Evolutionary conservation across 306 rosid genomes (phyloP).

Genomic region (Prunus mongolica): DNA sequence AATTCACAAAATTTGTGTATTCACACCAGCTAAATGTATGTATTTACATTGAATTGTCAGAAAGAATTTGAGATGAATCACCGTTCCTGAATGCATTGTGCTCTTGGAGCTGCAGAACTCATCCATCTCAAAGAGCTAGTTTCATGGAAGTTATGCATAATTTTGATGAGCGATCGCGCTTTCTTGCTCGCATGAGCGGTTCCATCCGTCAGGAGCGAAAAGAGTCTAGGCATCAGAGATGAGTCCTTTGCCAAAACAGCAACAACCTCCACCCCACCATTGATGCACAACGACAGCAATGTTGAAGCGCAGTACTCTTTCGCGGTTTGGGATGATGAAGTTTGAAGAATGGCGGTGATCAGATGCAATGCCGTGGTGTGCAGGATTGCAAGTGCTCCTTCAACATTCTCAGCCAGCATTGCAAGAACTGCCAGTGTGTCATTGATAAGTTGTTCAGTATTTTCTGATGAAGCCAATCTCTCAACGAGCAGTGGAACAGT

Average conservation of each 20-base stretch:
- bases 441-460: constrained; percentile 31
- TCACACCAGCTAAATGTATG: neutral
- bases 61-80: constrained; percentile 2
- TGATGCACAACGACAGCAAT: constrained; percentile 52
- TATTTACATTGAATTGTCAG: constrained; percentile 1
- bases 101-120: constrained; percentile 27
- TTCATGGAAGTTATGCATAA: constrained; percentile 55
- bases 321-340: constrained; percentile 19
- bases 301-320: constrained; percentile 65
- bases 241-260: constrained; percentile 43
- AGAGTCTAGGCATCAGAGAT: constrained; percentile 50
- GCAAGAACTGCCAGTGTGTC: constrained; percentile 67
- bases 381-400: constrained; percentile 46
- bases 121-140: constrained; percentile 31
- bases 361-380: constrained; percentile 28
- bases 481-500: constrained; percentile 40
- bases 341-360: constrained; percentile 30
- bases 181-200: constrained; percentile 54
- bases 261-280: constrained; percentile 52
- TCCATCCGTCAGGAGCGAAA: constrained; percentile 53
- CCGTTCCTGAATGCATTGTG: constrained; percentile 36
- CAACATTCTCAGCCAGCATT: constrained; percentile 46
- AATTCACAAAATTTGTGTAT: neutral
- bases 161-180: constrained; percentile 55
- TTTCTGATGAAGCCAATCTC: constrained; percentile 41